phyloP scores from a whole-genome alignment of 2,329 filamentous ascomycete species.

The Knufia petricola region DNA sequence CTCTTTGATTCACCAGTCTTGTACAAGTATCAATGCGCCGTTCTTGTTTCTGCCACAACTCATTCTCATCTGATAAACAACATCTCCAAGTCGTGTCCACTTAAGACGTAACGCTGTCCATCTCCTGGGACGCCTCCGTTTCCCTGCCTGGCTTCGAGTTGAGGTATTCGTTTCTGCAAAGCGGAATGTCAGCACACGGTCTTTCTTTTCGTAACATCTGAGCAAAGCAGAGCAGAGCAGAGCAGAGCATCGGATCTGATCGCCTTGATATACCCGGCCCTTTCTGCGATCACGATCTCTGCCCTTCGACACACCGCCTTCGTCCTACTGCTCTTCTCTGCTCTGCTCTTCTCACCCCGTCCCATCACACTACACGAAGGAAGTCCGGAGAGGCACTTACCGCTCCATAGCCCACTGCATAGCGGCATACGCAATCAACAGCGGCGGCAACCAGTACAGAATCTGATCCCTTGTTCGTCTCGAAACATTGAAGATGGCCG shows the following conservation, averaged over 20 bases:
- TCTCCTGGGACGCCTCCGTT: neutral
- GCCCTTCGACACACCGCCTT: too few relatives aligned
- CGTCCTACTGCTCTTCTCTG: neutral
- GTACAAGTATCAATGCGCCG: neutral
- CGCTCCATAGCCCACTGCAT: slow-evolving; percentile 88
- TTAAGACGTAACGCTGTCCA: slow-evolving; percentile 4
- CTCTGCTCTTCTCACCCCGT: slow-evolving; percentile 4
- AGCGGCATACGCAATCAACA: slow-evolving; percentile 66
- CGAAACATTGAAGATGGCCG: slow-evolving; percentile 91
- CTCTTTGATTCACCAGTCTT: neutral
- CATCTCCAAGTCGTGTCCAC: neutral
- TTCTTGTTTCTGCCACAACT: neutral
- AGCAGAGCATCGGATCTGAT: too few relatives aligned
- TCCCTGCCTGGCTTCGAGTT: slow-evolving; percentile 39
- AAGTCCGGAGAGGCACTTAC: slow-evolving; percentile 52
- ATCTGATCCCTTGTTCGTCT: slow-evolving; percentile 77
- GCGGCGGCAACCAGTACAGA: slow-evolving; percentile 75
- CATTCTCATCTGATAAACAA: neutral
- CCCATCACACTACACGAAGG: slow-evolving; percentile 8
- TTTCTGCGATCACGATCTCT: too few relatives aligned
- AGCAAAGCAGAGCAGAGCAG: too few relatives aligned
- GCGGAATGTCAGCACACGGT: slow-evolving; percentile 2
- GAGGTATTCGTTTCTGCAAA: slow-evolving; percentile 39
- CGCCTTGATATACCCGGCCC: too few relatives aligned
- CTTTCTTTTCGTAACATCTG: too few relatives aligned